Conservation (phyloP, 495 filamentous ascomycete genomes). For the Massariosphaeria phaeospora region DNA sequence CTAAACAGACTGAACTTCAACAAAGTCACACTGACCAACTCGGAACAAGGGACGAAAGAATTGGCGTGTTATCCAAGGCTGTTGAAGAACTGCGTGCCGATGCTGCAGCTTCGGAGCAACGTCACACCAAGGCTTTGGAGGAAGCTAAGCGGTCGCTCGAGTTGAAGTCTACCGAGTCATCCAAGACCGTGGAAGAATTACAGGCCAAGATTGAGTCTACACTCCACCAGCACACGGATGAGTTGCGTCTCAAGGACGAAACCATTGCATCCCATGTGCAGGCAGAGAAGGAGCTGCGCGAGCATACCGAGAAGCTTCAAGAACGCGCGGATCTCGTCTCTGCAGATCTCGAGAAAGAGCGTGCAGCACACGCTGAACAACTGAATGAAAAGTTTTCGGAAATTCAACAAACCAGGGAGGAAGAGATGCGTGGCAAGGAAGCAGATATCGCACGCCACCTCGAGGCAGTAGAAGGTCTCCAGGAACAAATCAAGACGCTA, state of each 20-base stretch:
- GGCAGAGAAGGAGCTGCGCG: conserved; percentile 14
- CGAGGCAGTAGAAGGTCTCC: conserved; percentile 20
- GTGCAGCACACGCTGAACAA: conserved; percentile 12
- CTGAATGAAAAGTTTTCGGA: conserved; percentile 10
- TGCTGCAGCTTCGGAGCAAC: conserved; percentile 1
- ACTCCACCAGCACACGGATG: conserved; percentile 26
- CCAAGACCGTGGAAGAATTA: conserved; percentile 18
- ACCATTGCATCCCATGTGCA: conserved; percentile 19
- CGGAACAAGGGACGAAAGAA: conserved; percentile 18
- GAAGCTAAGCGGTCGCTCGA: conserved; percentile 12
- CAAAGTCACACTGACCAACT: conserved; percentile 23
- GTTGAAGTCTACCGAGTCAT: conserved; percentile 13
- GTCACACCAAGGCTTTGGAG: conserved; percentile 7
- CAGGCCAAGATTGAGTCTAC: conserved; percentile 24
- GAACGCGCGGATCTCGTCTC: conserved; percentile 12
- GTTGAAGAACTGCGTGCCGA: conserved; percentile 16
- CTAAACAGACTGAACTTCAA: conserved; percentile 10
- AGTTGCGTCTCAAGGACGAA: conserved; percentile 24
- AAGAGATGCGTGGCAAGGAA: conserved; percentile 18
- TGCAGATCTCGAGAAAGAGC: conserved; percentile 16
- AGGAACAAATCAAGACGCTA: conserved; percentile 24
- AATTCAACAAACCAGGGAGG: conserved; percentile 14
- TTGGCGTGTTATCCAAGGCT: not conserved
- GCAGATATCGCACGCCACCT: conserved; percentile 22
- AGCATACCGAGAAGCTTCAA: conserved; percentile 19